A percentile compares a stretch with the other conserved stretches of the same genome.
Evolutionary conservation across 139 green algal species (phyloP).

Genomic region (Axilococcus clingmanii): DNA sequence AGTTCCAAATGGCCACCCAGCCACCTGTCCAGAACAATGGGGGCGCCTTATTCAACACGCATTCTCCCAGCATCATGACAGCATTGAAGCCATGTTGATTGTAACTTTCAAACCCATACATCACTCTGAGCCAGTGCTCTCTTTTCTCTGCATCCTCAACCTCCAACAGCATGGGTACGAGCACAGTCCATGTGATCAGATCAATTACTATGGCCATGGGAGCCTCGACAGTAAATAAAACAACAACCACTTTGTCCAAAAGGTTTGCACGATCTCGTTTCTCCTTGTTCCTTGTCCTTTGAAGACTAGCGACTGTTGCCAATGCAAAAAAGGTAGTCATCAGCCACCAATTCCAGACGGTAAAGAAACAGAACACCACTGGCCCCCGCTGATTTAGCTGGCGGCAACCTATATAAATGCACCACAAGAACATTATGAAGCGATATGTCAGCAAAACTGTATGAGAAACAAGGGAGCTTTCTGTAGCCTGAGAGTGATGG

Average conservation of each 20-base stretch:
- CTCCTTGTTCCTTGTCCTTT: background rate
- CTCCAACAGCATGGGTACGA: conserved; percentile 5
- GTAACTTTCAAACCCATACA: conserved; percentile 1
- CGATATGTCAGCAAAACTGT: conserved; percentile 6
- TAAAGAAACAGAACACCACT: conserved; percentile 3
- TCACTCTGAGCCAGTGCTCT: background rate
- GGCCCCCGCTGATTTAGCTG: background rate
- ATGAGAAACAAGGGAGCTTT: too few species aligned
- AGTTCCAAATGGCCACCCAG: conserved; percentile 1
- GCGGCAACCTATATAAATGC: background rate
- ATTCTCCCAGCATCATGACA: conserved; percentile 6
- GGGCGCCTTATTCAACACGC: conserved; percentile 8
- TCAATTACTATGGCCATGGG: conserved; percentile 7
- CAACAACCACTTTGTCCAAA: background rate
- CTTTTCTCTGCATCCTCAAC: background rate
- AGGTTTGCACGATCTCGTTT: background rate
- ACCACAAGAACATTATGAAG: background rate
- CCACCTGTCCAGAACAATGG: background rate
- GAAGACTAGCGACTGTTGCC: background rate
- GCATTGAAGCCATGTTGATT: conserved; percentile 15
- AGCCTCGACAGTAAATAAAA: background rate
- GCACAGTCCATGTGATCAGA: conserved; percentile 8
- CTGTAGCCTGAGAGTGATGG: too few species aligned
- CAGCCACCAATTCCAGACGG: conserved; percentile 12
- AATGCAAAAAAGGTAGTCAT: conserved; percentile 8